phyloP scores from a whole-genome alignment of 352 stramenopile species.

The Pythium folliculosum region DNA sequence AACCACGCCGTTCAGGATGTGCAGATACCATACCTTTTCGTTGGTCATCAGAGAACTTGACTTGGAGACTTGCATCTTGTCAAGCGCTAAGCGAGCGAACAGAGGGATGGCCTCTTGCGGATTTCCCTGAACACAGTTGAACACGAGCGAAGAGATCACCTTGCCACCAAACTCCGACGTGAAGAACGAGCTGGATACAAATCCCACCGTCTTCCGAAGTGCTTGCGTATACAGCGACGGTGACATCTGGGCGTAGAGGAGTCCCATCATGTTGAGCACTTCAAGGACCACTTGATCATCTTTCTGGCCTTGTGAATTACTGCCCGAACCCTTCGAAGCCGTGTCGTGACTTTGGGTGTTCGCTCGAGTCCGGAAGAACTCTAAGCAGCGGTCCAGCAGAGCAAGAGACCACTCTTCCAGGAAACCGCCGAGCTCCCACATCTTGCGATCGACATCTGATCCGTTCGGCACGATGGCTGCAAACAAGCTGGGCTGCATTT shows the following conservation, averaged over 20 bases:
- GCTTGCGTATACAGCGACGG: conserved; percentile 56
- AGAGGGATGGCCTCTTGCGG: conserved; percentile 36
- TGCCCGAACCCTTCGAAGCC: conserved; percentile 13
- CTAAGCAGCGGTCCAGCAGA: conserved; percentile 63
- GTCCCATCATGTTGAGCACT: conserved; percentile 58
- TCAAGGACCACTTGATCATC: conserved; percentile 60
- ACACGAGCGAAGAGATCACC: conserved; percentile 54
- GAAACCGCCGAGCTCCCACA: conserved; percentile 61
- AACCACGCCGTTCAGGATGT: conserved; percentile 56
- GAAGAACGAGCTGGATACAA: conserved; percentile 65
- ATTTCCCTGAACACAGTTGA: conserved; percentile 49
- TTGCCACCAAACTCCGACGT: conserved; percentile 63
- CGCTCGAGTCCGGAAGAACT: conserved; percentile 62
- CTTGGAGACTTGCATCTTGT: conserved; percentile 53
- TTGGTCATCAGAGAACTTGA: conserved; percentile 45
- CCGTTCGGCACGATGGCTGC: conserved; percentile 33
- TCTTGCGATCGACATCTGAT: conserved; percentile 42
- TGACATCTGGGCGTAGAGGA: conserved; percentile 68
- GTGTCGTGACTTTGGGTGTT: conserved; percentile 36
- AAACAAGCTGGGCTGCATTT: conserved; percentile 52
- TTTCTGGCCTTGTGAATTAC: conserved; percentile 21
- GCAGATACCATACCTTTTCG: conserved; percentile 70
- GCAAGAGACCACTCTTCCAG: conserved; percentile 70
- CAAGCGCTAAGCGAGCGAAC: conserved; percentile 48
- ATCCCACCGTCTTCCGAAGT: conserved; percentile 53